A percentile compares a stretch with the other conserved stretches of the same genome.
phyloP scores from a whole-genome alignment of 495 filamentous ascomycete genomes.

The Penicillium pulvis region DNA sequence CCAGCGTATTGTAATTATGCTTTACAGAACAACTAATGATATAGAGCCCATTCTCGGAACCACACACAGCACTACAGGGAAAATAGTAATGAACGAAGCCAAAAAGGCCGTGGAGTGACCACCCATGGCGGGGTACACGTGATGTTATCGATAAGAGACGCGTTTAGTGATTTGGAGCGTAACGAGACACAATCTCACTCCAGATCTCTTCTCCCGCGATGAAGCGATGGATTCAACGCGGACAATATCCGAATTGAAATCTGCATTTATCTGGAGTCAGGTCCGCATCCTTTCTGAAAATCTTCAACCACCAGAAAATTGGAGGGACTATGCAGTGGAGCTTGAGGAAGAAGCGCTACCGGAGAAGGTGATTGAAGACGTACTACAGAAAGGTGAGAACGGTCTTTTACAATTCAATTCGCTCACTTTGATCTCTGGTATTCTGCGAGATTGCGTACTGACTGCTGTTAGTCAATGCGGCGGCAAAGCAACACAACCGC shows the following conservation, averaged over 20 bases:
- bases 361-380: conserved; percentile 58
- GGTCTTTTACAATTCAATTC: background rate
- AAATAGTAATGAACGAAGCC: no score
- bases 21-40: no score
- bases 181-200: background rate
- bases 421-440: background rate
- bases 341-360: conserved; percentile 50
- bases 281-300: conserved; percentile 60
- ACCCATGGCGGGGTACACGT: conserved; percentile 2
- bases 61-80: no score
- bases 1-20: no score
- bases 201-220: conserved; percentile 11
- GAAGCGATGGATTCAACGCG: conserved; percentile 45
- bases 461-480: conserved; percentile 57
- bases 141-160: conserved; percentile 16
- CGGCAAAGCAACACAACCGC: conserved; percentile 68
- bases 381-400: conserved; percentile 50
- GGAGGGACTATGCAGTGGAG: conserved; percentile 51
- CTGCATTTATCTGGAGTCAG: conserved; percentile 63
- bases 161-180: background rate
- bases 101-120: no score
- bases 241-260: conserved; percentile 64
- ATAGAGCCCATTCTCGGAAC: no score
- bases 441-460: background rate
- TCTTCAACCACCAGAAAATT: conserved; percentile 58